Percentiles rank a stretch among this genome's conserved stretches.
Evolutionary conservation across 2,329 filamentous ascomycete species (phyloP).

Genomic region (Colletotrichum caudatum): DNA sequence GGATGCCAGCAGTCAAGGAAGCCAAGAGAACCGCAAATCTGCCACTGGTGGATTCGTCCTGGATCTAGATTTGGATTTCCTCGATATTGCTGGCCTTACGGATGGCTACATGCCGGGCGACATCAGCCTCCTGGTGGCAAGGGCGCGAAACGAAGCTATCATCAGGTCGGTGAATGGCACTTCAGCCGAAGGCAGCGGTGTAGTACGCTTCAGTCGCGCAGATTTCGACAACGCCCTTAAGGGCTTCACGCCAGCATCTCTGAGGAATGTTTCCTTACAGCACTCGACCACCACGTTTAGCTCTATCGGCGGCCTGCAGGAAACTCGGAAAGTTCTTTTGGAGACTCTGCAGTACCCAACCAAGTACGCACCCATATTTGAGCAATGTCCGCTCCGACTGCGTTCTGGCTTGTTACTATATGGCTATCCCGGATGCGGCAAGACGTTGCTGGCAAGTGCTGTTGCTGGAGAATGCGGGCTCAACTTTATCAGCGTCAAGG

Average conservation of each 20-base stretch:
- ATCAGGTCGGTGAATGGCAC: slow-evolving; percentile 80
- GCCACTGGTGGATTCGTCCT: slow-evolving; percentile 75
- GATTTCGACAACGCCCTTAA: slow-evolving; percentile 90
- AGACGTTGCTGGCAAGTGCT: slow-evolving; percentile 93
- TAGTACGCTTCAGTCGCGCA: slow-evolving; percentile 73
- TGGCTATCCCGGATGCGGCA: slow-evolving; percentile 95
- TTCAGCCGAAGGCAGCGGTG: slow-evolving; percentile 55
- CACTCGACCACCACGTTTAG: slow-evolving; percentile 93
- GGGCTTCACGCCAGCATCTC: slow-evolving; percentile 93
- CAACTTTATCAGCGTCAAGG: slow-evolving; percentile 99
- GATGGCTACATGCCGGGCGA: slow-evolving; percentile 99
- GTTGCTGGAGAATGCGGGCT: slow-evolving; percentile 98
- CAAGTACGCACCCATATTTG: slow-evolving; percentile 97
- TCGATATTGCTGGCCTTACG: slow-evolving; percentile 92
- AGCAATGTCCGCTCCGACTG: slow-evolving; percentile 92
- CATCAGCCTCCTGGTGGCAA: slow-evolving; percentile 83
- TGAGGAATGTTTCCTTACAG: slow-evolving; percentile 94
- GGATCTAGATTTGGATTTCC: slow-evolving; percentile 83
- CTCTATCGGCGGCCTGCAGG: slow-evolving; percentile 87
- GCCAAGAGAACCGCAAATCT: slow-evolving; percentile 52
- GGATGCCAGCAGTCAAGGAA: slow-evolving; percentile 74
- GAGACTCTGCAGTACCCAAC: slow-evolving; percentile 98
- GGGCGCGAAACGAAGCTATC: slow-evolving; percentile 91
- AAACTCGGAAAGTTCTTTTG: slow-evolving; percentile 89
- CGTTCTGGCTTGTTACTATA: slow-evolving; percentile 94